Evolutionary conservation across 768 basidiomycete species (phyloP).

Genomic region (Agrocybe chaxingu): DNA sequence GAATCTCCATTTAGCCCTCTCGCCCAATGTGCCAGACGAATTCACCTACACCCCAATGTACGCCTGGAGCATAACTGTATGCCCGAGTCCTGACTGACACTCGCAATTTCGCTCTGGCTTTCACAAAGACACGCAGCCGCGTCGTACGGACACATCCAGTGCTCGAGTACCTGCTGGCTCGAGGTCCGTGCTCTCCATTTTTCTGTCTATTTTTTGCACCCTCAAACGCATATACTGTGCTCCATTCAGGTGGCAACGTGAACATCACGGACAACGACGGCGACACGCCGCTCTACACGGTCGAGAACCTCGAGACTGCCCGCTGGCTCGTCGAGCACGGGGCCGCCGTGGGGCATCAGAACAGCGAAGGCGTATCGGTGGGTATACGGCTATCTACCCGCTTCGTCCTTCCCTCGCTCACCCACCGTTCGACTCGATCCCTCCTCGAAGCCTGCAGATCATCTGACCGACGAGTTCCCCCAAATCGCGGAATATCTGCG

Average conservation of each 20-base stretch:
- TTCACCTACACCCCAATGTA: slow-evolving; percentile 84
- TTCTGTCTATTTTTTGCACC: slow-evolving; percentile 6
- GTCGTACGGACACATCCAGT: slow-evolving; percentile 82
- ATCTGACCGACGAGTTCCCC: slow-evolving; percentile 70
- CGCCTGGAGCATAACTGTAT: not conserved
- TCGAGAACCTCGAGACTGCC: slow-evolving; percentile 79
- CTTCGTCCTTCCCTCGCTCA: not conserved
- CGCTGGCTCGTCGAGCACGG: slow-evolving; percentile 77
- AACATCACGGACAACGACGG: slow-evolving; percentile 85
- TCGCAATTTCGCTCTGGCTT: slow-evolving; percentile 12
- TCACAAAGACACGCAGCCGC: slow-evolving; percentile 83
- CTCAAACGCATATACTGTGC: slow-evolving; percentile 4
- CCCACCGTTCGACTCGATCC: slow-evolving; percentile 3
- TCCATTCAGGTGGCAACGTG: slow-evolving; percentile 70
- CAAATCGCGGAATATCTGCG: slow-evolving; percentile 62
- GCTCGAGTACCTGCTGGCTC: slow-evolving; percentile 73
- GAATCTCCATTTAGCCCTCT: slow-evolving; percentile 44
- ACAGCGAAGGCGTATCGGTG: slow-evolving; percentile 76
- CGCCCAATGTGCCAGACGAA: slow-evolving; percentile 68
- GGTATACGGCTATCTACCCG: slow-evolving; percentile 23
- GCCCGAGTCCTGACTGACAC: slow-evolving; percentile 7
- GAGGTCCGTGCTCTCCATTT: slow-evolving; percentile 38
- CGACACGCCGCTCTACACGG: slow-evolving; percentile 90
- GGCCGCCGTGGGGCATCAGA: slow-evolving; percentile 58
- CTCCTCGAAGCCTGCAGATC: slow-evolving; percentile 56